Percentiles rank a stretch among this genome's conserved stretches.
phyloP scores from a whole-genome alignment of 1,284 basidiomycete species.

The Porodaedalea pini region DNA sequence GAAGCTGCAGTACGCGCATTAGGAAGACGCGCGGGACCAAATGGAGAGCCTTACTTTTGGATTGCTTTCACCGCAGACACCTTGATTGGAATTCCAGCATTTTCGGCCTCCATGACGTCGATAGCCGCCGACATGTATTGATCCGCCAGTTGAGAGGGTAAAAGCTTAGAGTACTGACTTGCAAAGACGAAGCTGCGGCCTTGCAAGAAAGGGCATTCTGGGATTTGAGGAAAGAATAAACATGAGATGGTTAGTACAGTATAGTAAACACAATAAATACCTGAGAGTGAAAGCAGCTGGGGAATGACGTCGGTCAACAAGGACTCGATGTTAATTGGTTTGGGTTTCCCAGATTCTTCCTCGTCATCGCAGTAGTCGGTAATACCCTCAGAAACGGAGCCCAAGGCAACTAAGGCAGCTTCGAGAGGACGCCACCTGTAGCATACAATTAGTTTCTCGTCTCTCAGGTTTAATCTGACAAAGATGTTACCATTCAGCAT shows the following conservation, averaged over 20 bases:
- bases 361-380: slow-evolving; percentile 77
- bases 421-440: slow-evolving; percentile 87
- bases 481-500: slow-evolving; percentile 48
- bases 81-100: slow-evolving; percentile 81
- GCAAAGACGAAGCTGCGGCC: slow-evolving; percentile 94
- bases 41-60: slow-evolving; percentile 58
- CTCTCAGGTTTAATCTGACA: background rate
- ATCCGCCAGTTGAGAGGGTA: slow-evolving; percentile 68
- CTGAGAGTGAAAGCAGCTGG: slow-evolving; percentile 62
- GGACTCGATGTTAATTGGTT: slow-evolving; percentile 73
- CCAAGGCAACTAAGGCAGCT: slow-evolving; percentile 79
- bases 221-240: background rate
- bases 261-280: slow-evolving; percentile 36
- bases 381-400: slow-evolving; percentile 77
- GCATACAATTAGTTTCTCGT: background rate
- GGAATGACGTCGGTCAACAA: slow-evolving; percentile 81
- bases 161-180: slow-evolving; percentile 77
- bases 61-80: slow-evolving; percentile 91
- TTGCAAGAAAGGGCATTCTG: slow-evolving; percentile 87
- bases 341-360: slow-evolving; percentile 53
- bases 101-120: slow-evolving; percentile 72
- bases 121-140: slow-evolving; percentile 88
- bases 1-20: slow-evolving; percentile 46
- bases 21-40: background rate
- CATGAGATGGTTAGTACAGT: background rate